Percentiles rank a stretch among this genome's conserved stretches.
These are phyloP conservation scores for Scleromitrula shiraiana DNA, from an alignment of 2,329 filamentous ascomycete species.

Conservation along the genomic window DNA sequence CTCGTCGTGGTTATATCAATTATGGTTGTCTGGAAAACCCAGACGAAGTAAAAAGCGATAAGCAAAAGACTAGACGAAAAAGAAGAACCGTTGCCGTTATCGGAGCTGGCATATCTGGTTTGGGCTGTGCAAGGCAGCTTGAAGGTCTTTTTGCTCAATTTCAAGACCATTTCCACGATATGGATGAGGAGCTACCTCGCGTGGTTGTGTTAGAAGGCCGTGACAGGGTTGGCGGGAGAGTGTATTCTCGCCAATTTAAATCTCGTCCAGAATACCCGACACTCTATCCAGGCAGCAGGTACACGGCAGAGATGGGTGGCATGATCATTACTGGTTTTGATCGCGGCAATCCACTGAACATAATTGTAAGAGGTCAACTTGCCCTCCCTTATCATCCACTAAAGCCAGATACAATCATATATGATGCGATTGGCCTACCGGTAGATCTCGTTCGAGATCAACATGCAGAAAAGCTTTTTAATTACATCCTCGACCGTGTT, in stretches of 20 bases:
- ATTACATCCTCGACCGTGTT: conserved; percentile 86
- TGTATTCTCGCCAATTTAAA: conserved; percentile 72
- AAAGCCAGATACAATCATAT: conserved; percentile 74
- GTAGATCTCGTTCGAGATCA: conserved; percentile 74
- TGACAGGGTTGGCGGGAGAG: conserved; percentile 78
- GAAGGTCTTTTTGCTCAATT: conserved; percentile 81
- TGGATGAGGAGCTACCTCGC: conserved; percentile 60
- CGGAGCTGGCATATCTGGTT: conserved; percentile 87
- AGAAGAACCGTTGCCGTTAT: conserved; percentile 76
- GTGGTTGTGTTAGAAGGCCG: conserved; percentile 83
- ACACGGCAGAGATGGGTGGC: conserved; percentile 92
- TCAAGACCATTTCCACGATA: conserved; percentile 54
- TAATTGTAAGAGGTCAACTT: conserved; percentile 83
- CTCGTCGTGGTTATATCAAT: conserved; percentile 90
- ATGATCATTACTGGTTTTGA: conserved; percentile 99
- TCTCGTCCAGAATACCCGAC: conserved; percentile 48
- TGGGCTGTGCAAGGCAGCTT: conserved; percentile 86
- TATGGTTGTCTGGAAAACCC: conserved; percentile 78
- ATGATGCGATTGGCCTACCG: conserved; percentile 71
- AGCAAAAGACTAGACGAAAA: conserved; percentile 36
- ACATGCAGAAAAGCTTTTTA: conserved; percentile 85
- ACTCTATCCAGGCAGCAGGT: conserved; percentile 49
- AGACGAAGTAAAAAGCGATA: conserved; percentile 30
- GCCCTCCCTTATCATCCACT: conserved; percentile 79
- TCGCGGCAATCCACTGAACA: conserved; percentile 85